A percentile compares a stretch with the other conserved stretches of the same genome.
Conservation (phyloP, 129 eudicot species). For the Chrysanthemum makinoi region DNA sequence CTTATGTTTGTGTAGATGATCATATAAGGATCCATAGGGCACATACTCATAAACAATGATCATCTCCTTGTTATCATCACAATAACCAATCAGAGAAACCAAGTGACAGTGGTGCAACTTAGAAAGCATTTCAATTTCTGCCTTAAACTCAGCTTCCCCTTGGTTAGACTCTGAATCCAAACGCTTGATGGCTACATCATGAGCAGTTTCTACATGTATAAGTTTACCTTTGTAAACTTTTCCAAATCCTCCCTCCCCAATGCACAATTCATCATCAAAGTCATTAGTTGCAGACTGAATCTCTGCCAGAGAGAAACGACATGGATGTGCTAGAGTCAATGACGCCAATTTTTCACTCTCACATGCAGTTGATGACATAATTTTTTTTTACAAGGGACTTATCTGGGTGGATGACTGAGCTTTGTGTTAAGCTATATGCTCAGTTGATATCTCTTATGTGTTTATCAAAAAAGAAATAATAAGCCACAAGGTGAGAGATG, state of each 20-base stretch:
- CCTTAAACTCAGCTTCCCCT: constrained; percentile 3
- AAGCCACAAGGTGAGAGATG: too few relatives aligned
- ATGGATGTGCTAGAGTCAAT: constrained; percentile 1
- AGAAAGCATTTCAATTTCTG: constrained; percentile 14
- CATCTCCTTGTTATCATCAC: constrained; percentile 16
- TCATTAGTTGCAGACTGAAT: constrained; percentile 19
- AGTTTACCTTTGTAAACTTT: not conserved
- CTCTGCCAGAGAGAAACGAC: constrained; percentile 23
- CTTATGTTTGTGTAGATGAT: constrained; percentile 7
- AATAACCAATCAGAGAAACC: constrained; percentile 19
- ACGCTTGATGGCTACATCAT: constrained; percentile 3
- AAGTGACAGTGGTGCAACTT: constrained; percentile 18
- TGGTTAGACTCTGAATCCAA: not conserved
- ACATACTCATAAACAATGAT: constrained; percentile 17
- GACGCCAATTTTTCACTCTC: not conserved
- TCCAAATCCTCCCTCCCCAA: constrained; percentile 19
- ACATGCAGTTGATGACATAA: too few relatives aligned
- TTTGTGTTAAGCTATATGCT: too few relatives aligned
- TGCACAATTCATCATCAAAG: constrained; percentile 7
- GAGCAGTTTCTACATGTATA: not conserved
- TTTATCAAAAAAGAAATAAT: too few relatives aligned
- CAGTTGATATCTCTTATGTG: too few relatives aligned
- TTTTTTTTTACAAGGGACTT: too few relatives aligned
- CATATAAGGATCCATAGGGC: constrained; percentile 8
- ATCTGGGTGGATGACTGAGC: too few relatives aligned